Base-by-base conservation (phyloP, 1,284 basidiomycete genomes). In the Termitomyces sp. region DNA sequence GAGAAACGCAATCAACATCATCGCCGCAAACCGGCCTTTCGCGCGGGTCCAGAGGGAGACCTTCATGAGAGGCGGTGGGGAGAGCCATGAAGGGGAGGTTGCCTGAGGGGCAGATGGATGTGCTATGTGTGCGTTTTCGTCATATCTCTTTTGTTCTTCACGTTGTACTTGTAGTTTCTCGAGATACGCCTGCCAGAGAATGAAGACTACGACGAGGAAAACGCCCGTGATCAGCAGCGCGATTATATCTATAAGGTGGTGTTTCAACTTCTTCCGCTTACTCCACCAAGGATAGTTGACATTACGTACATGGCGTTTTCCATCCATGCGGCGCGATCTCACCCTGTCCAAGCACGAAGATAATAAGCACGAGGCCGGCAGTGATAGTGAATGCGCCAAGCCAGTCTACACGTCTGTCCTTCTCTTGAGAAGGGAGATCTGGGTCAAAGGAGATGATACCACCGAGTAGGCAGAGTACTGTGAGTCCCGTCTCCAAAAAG, bases 281-380 rank as follows among this genome's bases (percentile, higher is more conserved):
- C 36, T 34, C 26, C 10, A 9, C 12, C 13, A 47, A 19, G 43
- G 28, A 13, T 44, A 53, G 45, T 31, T 41, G 15, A 41, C 24
- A 26, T 50, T 17, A 72, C 88, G 59, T 65, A 91, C 89, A 92
- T 9, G 78, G 72, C 0, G 88, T 91, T 49, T 68, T 73, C 90
- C 91, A 95, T n/a, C 83, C 79, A 10, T 84, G 60, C 0, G 84
- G 78, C 0, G 88, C 90, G 8, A 79, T 71, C 43, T 82, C 79
- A 1, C 88, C 92, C 64, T 92, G 83, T 44, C 86, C 84, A 1
- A 96, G 78, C 0, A 86, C 83, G 64, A 94, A 95, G 10, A 90
- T 79, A 58, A 96, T 76, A 2, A 95, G 73, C 0, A 90, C 84
- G 12, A 95, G 73, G 0, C 90, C 92, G 0, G 76, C 67, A 0